Conservation (phyloP, 2,329 filamentous ascomycete genomes). For the Xylariaceae sp. region DNA sequence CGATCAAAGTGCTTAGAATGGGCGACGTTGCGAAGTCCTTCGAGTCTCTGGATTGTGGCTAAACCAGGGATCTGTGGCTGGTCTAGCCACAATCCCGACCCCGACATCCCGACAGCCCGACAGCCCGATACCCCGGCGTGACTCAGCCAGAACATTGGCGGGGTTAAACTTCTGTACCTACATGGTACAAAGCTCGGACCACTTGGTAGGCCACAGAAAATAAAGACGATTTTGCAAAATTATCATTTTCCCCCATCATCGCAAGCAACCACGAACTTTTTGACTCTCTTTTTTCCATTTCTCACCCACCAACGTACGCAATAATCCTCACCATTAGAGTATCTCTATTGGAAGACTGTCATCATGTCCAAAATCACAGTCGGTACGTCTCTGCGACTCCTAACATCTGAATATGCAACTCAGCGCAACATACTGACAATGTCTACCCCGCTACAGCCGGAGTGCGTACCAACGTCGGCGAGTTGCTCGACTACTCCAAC, state of each 20-base stretch:
- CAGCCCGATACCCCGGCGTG: too few species aligned
- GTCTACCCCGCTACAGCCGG: conserved; percentile 40
- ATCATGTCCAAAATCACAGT: conserved; percentile 87
- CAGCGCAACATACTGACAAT: conserved; percentile 13
- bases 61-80: too few species aligned
- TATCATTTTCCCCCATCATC: conserved; percentile 10
- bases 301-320: conserved; percentile 39
- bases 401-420: background rate
- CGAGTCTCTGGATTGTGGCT: background rate
- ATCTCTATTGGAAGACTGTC: conserved; percentile 85
- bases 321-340: conserved; percentile 74
- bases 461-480: conserved; percentile 68
- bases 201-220: background rate
- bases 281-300: conserved; percentile 1
- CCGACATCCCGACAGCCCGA: too few species aligned
- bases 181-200: background rate
- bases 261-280: conserved; percentile 1
- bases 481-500: conserved; percentile 92
- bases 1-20: background rate
- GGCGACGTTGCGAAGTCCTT: background rate
- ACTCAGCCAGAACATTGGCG: too few species aligned
- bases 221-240: conserved; percentile 1
- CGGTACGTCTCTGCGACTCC: conserved; percentile 47
- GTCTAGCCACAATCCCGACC: background rate
- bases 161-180: too few species aligned